Evolutionary conservation across 2,329 filamentous ascomycete genomes (phyloP), one percentile per base, ranked within the genome.

Genomic region (Drechslera avenae): DNA sequence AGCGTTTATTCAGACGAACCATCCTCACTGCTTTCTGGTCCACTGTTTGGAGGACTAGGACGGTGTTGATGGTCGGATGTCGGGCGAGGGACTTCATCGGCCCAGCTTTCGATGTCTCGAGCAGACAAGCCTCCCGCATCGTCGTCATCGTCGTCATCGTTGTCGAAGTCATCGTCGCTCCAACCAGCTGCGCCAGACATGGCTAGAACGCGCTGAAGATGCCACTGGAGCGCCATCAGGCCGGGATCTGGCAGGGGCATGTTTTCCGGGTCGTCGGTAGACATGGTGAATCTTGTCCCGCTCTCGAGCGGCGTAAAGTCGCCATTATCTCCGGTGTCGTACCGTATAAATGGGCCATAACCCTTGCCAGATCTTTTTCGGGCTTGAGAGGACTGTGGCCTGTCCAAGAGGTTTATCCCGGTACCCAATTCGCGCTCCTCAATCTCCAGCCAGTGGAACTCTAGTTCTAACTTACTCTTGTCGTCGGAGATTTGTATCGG

Each of bases 211-310:
- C 59, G 56, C 28, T 62, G 51, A 33, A 62, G 50, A 39, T 59
- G 49, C 56, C 59, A 62, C 42, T 62, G 59, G 35, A 62, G 30
- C 41, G 46, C 41, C 33, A 61, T 34, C 19, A 61, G 56, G 51
- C 56, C 56, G 36, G 53, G 36, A 46, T 61, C 58, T 26, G 56
- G 58, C 44, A 61, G 53, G 26, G 50, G 58, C 50, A 35, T 53
- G 8, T 51, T 46, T 13, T 26, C 34, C 21, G 51, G 37, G 36
- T 26, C 23, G 8, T 26, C 23, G 5, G 23, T 26, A 7, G 23
- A 26, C 23, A 26, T 26, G 8, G 8, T 26, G 8, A 26, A 26
- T 26, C 23, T 26, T 7, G 23, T 26, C 8, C 23, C 23, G 23
- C 23, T 26, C 5, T 8, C 23, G 5, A 26, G 23, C 8, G 23